Conservation (phyloP, 2,329 filamentous ascomycete genomes). For the Ramularia endophylla region DNA sequence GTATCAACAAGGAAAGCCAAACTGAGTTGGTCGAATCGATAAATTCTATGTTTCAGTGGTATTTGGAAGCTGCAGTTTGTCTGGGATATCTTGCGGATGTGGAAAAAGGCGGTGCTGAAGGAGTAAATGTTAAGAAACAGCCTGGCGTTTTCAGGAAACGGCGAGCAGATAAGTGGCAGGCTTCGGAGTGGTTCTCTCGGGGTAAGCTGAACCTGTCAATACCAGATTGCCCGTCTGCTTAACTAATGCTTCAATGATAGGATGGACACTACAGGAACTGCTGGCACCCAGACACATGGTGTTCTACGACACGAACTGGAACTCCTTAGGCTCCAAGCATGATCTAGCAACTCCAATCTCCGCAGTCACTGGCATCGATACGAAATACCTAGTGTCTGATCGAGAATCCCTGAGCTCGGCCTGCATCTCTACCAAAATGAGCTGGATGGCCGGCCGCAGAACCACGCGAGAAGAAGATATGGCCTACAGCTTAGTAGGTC, state of each 20-base stretch:
- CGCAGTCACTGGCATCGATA: too few species aligned
- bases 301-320: conserved; percentile 6
- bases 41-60: conserved; percentile 21
- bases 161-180: not conserved
- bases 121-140: conserved; percentile 21
- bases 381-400: too few species aligned
- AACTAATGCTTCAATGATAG: not conserved
- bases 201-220: conserved; percentile 1
- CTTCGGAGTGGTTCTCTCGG: too few species aligned
- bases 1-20: conserved; percentile 17
- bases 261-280: conserved; percentile 18
- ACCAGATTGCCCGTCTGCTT: conserved; percentile 9
- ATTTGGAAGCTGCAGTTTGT: conserved; percentile 11
- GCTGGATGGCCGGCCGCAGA: conserved; percentile 7
- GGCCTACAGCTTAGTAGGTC: conserved; percentile 40
- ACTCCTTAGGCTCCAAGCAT: conserved; percentile 1
- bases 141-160: conserved; percentile 40
- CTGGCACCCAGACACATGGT: conserved; percentile 6
- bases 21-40: conserved; percentile 18
- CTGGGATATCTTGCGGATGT: conserved; percentile 11
- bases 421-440: conserved; percentile 8
- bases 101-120: not conserved
- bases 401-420: too few species aligned
- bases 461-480: conserved; percentile 33
- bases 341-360: not conserved